These are phyloP conservation scores for Ichthyophthirius multifiliis DNA, from an alignment of 169 alveolate species.

Conservation along the genomic window DNA sequence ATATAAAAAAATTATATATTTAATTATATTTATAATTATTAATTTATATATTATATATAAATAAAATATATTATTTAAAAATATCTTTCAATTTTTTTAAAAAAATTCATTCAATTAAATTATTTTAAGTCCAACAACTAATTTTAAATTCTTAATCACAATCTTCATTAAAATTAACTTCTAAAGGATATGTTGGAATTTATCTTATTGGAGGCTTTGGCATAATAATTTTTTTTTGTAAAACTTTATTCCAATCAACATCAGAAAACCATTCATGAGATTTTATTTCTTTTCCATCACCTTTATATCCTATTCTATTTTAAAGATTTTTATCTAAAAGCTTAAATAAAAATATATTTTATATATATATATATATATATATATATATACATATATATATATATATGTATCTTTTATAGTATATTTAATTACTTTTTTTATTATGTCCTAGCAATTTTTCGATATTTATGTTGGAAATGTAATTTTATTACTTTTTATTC, in stretches of 20 bases:
- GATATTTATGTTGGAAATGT: not conserved
- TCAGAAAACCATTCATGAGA: slow-evolving; percentile 74
- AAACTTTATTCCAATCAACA: slow-evolving; percentile 73
- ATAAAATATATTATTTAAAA: no score
- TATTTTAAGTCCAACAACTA: not conserved
- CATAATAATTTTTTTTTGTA: slow-evolving; percentile 20
- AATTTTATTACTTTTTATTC: not conserved
- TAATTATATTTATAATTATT: no score
- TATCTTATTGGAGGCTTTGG: not conserved
- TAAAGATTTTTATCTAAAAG: slow-evolving; percentile 50
- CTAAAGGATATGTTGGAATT: not conserved
- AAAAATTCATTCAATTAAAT: no score
- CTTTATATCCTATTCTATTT: slow-evolving; percentile 61
- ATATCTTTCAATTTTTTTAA: no score
- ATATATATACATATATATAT: not conserved
- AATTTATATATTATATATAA: no score
- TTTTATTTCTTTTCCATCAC: slow-evolving; percentile 73
- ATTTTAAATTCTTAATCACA: not conserved
- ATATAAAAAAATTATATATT: no score
- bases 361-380: not conserved
- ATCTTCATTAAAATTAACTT: not conserved
- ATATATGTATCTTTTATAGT: not conserved
- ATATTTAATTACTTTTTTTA: not conserved
- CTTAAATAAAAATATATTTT: not conserved
- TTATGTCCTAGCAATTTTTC: not conserved